Base-by-base conservation (phyloP, 257 asterid species). In the Lavandula angustifolia region DNA sequence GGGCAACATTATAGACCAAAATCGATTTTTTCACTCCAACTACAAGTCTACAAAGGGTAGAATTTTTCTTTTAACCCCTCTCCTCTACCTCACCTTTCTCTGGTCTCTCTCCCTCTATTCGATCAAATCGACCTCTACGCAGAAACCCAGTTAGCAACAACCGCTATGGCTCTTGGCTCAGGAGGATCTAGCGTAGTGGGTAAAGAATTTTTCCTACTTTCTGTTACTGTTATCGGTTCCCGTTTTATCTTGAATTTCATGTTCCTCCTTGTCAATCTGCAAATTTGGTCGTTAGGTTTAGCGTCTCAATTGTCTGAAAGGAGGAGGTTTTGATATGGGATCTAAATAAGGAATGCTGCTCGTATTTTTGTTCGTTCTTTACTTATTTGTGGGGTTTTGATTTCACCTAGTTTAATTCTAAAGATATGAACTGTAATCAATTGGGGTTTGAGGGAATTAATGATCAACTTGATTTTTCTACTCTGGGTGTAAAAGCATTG, bases 151-250 rank as follows among this genome's bases (percentile, higher is more conserved):
- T 72, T 70, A 10, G 2, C 43, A 35, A 59, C 40, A 22, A 4
- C 3, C 69, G 33, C 63, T 66, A 88, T 86, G 96, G 75, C 92
- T 62, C 91, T 83, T 56, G 89, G 96, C 67, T 83, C 96, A 43
- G 92, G 86, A 78, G 95, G 88, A 84, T 88, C 96, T 72, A 82
- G 90, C 74, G 83, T 82, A 12, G 95, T 88, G 53, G 96, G 96
- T 88, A 62, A 70, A 73, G 37, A 40, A 1, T 70, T 64, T 22
- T 37, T 41, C 56, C 47, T 2, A 0, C 27, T 22, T 22, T 22
- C 27, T 22, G 27, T 22, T 22, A 22, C 27, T 22, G 27, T 22
- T 22, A 22, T 22, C 2, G 27, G 27, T 22, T 22, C 2, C 27
- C 1, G 27, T 22, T 22, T 22, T 22, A 22, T 22, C 27, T 22